These are phyloP conservation scores for Pelargonium fulgidum DNA, from an alignment of 441 rosid species.

Conservation along the genomic window DNA sequence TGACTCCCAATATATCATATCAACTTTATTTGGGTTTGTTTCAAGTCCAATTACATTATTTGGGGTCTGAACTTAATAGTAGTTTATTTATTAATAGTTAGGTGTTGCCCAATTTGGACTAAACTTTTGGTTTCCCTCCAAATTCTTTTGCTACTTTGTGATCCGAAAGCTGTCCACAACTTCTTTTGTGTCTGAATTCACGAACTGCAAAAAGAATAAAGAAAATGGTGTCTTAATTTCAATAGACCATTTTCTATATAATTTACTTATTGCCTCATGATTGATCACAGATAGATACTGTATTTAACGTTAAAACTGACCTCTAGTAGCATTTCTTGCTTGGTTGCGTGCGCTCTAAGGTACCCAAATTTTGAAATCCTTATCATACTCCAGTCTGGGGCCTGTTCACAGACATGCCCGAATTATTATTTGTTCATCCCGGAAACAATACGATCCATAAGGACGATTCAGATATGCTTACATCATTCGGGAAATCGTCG, in stretches of 20 bases:
- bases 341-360: slow-evolving; percentile 41
- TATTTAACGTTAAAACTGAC: slow-evolving; percentile 30
- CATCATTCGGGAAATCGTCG: slow-evolving; percentile 34
- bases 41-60: too few species aligned
- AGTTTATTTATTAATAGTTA: too few species aligned
- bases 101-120: too few species aligned
- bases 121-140: too few species aligned
- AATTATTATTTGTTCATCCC: neutral
- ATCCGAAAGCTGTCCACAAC: slow-evolving; percentile 45
- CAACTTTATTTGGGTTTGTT: too few species aligned
- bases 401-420: slow-evolving; percentile 21
- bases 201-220: slow-evolving; percentile 34
- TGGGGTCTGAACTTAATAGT: too few species aligned
- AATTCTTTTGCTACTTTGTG: slow-evolving; percentile 22
- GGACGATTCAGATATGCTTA: slow-evolving; percentile 16
- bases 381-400: slow-evolving; percentile 38
- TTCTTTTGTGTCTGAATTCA: slow-evolving; percentile 29
- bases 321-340: slow-evolving; percentile 37
- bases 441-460: neutral
- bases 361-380: slow-evolving; percentile 47
- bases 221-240: neutral
- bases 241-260: too few species aligned
- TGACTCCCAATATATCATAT: too few species aligned
- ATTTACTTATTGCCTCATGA: neutral
- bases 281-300: too few species aligned